These are phyloP conservation scores for Kwoniella shandongensis DNA, from an alignment of 768 basidiomycete species.

Conservation along the genomic window DNA sequence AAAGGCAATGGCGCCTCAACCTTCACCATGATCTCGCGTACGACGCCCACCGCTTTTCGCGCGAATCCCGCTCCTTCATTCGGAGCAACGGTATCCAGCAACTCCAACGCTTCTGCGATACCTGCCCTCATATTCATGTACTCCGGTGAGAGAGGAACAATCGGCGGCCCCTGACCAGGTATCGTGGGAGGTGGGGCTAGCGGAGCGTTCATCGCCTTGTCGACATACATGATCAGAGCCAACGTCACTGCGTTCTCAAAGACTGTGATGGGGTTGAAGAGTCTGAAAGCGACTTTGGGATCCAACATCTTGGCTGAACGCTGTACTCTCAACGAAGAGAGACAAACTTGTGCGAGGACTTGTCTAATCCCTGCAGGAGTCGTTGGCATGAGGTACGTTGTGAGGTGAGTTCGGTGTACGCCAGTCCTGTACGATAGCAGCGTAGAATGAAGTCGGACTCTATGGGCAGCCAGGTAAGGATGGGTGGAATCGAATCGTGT, in stretches of 20 bases:
- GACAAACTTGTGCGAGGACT: slow-evolving; percentile 32
- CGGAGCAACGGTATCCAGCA: slow-evolving; percentile 37
- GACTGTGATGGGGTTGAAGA: slow-evolving; percentile 35
- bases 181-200: neutral
- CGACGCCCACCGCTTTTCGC: slow-evolving; percentile 26
- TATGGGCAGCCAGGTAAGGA: slow-evolving; percentile 37
- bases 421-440: slow-evolving; percentile 35
- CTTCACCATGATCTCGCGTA: slow-evolving; percentile 35
- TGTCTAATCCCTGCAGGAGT: slow-evolving; percentile 25
- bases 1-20: slow-evolving; percentile 15
- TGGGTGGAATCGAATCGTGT: slow-evolving; percentile 33
- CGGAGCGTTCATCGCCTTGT: slow-evolving; percentile 16
- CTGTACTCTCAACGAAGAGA: slow-evolving; percentile 33
- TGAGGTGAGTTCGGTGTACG: slow-evolving; percentile 39
- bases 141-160: slow-evolving; percentile 6
- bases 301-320: slow-evolving; percentile 39
- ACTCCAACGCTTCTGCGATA: slow-evolving; percentile 32
- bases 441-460: slow-evolving; percentile 35
- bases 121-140: slow-evolving; percentile 29
- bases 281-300: slow-evolving; percentile 35
- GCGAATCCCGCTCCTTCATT: slow-evolving; percentile 19
- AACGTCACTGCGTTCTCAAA: slow-evolving; percentile 41
- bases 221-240: slow-evolving; percentile 37
- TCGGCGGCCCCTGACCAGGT: neutral
- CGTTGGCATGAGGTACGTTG: slow-evolving; percentile 30